Evolutionary conservation across 495 filamentous ascomycete genomes (phyloP).

Genomic region (Chlorociboria aeruginascens): DNA sequence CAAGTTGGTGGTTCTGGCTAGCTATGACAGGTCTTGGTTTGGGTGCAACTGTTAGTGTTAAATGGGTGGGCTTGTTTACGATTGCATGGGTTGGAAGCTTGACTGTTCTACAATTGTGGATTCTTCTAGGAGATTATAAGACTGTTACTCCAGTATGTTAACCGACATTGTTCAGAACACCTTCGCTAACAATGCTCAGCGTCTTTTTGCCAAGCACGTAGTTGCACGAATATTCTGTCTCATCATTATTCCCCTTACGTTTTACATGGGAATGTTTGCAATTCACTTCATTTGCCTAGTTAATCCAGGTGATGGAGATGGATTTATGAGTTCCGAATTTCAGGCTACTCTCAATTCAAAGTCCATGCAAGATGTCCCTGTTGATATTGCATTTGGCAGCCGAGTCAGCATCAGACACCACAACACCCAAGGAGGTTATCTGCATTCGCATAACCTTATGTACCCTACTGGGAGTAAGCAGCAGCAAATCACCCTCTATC

Average conservation of each 20-base stretch:
- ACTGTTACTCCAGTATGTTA: slow-evolving; percentile 51
- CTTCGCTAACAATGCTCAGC: slow-evolving; percentile 14
- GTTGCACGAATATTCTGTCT: slow-evolving; percentile 85
- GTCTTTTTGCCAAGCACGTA: slow-evolving; percentile 85
- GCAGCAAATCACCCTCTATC: slow-evolving; percentile 95
- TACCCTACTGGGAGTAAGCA: slow-evolving; percentile 96
- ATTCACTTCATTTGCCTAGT: slow-evolving; percentile 89
- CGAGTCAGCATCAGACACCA: slow-evolving; percentile 77
- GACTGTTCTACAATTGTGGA: slow-evolving; percentile 87
- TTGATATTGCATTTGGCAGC: slow-evolving; percentile 82
- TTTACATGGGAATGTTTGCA: slow-evolving; percentile 92
- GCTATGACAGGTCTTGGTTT: slow-evolving; percentile 73
- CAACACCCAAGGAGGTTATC: slow-evolving; percentile 95
- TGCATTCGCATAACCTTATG: slow-evolving; percentile 95
- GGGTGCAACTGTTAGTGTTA: slow-evolving; percentile 88
- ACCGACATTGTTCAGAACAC: not conserved
- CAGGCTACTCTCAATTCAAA: slow-evolving; percentile 95
- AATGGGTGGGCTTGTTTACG: slow-evolving; percentile 98
- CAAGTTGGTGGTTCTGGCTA: slow-evolving; percentile 98
- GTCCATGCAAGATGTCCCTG: slow-evolving; percentile 87
- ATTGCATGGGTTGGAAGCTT: slow-evolving; percentile 95
- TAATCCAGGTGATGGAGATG: slow-evolving; percentile 94
- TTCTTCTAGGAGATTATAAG: slow-evolving; percentile 77
- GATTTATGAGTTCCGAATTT: slow-evolving; percentile 99
- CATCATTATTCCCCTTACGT: slow-evolving; percentile 76